phyloP scores from a whole-genome alignment of 1,284 basidiomycete species.

The Ceratobasidium sp. region DNA sequence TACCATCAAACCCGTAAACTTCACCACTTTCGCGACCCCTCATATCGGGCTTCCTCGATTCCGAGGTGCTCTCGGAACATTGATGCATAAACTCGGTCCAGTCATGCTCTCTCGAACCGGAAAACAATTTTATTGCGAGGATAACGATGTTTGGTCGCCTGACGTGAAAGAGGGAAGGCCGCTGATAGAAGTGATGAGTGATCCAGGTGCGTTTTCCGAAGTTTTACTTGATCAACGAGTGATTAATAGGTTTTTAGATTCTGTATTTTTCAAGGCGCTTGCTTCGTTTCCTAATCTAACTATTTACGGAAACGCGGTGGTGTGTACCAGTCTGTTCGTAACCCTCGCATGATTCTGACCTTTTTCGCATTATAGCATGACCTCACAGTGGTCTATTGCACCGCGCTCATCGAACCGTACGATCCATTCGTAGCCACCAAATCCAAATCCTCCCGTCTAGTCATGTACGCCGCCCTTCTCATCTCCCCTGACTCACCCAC shows the following conservation, averaged over 20 bases:
- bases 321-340: slow-evolving; percentile 48
- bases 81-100: slow-evolving; percentile 75
- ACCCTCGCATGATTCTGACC: not conserved
- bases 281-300: slow-evolving; percentile 75
- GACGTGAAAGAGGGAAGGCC: slow-evolving; percentile 72
- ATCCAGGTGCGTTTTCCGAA: slow-evolving; percentile 71
- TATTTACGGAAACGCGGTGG: slow-evolving; percentile 88
- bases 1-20: slow-evolving; percentile 76
- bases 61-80: slow-evolving; percentile 71
- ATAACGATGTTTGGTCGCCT: slow-evolving; percentile 67
- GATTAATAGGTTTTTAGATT: slow-evolving; percentile 61
- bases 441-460: slow-evolving; percentile 65
- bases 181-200: slow-evolving; percentile 86
- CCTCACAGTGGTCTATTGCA: slow-evolving; percentile 84
- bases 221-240: not conserved
- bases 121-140: slow-evolving; percentile 81
- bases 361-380: slow-evolving; percentile 71
- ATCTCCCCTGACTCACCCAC: not conserved
- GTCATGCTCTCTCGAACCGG: slow-evolving; percentile 86
- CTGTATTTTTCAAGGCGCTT: slow-evolving; percentile 84
- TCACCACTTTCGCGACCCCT: slow-evolving; percentile 86
- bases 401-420: slow-evolving; percentile 76
- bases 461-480: slow-evolving; percentile 68
- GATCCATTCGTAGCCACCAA: slow-evolving; percentile 77
- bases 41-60: slow-evolving; percentile 70